Base-by-base conservation (phyloP, 331 rosid genomes). In the Rhamnella rubrinervis region DNA sequence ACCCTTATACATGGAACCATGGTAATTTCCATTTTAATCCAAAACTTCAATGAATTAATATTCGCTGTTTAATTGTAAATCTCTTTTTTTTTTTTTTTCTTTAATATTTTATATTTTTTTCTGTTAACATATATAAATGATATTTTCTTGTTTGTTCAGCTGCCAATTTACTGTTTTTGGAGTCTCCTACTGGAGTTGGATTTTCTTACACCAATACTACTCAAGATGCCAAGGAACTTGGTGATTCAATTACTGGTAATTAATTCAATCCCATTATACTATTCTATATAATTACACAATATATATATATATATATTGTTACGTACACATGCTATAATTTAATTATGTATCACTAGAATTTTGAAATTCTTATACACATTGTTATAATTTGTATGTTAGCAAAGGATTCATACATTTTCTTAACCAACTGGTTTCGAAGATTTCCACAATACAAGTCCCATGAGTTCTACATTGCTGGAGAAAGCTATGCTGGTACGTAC, bases 181-280 rank as follows among this genome's bases (percentile, higher is more conserved):
- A 92, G 75, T 85, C 96, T 47, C 97, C 97, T 0, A 84, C 76
- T 37, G 96, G 97, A 69, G 96, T 92, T 61, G 95, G 98, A 60
- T 92, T 92, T 77, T 92, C 98, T 55, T 92, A 92, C 76, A 82
- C 88, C 61, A 89, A 92, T 67, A 87, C 89, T 58, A 85, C 76
- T 66, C 60, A 23, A 55, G 98, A 92, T 58, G 77, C 89, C 17
- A 6, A 0, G 0, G 57, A 78, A 40, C 91, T 92, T 53, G 96
- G 95, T 18, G 98, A 92, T 70, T 68, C 60, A 10, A 47, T 87
- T 39, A 78, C 95, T 2, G 97, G 96, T 92, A 88, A 61, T 52
- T 14, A 49, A 9, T 21, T 35, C 6, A 17, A 10, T 53, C 19
- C 58, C 58, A 53, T 31, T 31, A 31, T 26, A 53, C 63, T 26